phyloP scores from a whole-genome alignment of 257 asterid genomes.

The Primulina tabacum region DNA sequence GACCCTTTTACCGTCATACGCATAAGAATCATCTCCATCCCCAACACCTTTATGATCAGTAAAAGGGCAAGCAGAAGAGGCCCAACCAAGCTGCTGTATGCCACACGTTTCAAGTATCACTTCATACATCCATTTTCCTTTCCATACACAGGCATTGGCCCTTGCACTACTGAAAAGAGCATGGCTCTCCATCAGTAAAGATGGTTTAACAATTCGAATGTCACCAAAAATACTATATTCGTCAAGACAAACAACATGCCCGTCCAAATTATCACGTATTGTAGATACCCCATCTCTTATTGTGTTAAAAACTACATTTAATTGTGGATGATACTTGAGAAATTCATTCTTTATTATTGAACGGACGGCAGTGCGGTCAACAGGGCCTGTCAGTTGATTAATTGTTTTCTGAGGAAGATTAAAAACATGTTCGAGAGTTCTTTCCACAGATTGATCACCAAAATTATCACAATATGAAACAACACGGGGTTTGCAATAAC shows the following conservation, averaged over 20 bases:
- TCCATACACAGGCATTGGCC: conserved; percentile 89
- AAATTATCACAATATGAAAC: conserved; percentile 81
- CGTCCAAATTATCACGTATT: conserved; percentile 38
- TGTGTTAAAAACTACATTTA: conserved; percentile 30
- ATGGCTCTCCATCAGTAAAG: conserved; percentile 81
- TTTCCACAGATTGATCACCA: conserved; percentile 89
- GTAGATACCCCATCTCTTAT: conserved; percentile 58
- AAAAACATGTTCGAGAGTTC: conserved; percentile 85
- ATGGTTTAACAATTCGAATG: conserved; percentile 60
- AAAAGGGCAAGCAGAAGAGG: conserved; percentile 80
- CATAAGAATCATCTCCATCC: conserved; percentile 90
- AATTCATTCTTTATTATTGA: conserved; percentile 60
- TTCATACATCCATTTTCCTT: conserved; percentile 99
- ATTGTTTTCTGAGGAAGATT: conserved; percentile 72
- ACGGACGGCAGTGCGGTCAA: conserved; percentile 49
- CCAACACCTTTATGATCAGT: conserved; percentile 91
- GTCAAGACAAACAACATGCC: conserved; percentile 55
- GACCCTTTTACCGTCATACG: conserved; percentile 92
- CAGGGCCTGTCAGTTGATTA: conserved; percentile 46
- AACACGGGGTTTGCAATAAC: conserved; percentile 61
- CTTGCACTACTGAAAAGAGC: conserved; percentile 84
- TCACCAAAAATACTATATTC: conserved; percentile 84
- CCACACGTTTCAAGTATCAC: conserved; percentile 91
- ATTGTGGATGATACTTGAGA: conserved; percentile 43
- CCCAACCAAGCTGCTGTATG: conserved; percentile 95